Percentiles rank a stretch among this genome's conserved stretches.
Evolutionary conservation across 345 rosid genomes (phyloP).

Genomic region (Euphorbia pulcherrima): DNA sequence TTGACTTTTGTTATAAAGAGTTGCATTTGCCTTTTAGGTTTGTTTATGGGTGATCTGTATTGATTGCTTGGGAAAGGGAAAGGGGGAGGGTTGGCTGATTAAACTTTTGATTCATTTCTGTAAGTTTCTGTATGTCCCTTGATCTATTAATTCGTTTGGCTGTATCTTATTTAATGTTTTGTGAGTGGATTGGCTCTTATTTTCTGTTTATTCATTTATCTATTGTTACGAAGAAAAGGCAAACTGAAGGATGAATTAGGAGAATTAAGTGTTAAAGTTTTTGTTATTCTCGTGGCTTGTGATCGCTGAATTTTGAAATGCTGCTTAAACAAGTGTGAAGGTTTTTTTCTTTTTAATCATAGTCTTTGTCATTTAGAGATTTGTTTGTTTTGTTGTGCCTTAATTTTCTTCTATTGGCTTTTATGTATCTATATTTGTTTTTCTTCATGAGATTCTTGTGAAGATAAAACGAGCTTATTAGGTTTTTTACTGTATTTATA

Average conservation of each 20-base stretch:
- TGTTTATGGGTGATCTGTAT: neutral
- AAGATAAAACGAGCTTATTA: neutral
- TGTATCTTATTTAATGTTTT: neutral
- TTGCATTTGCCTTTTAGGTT: neutral
- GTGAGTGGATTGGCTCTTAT: neutral
- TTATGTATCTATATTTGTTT: neutral
- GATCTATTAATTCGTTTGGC: neutral
- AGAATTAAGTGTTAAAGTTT: neutral
- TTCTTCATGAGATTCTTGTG: neutral
- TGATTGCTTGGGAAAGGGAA: neutral
- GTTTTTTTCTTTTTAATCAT: neutral
- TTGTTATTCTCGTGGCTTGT: neutral
- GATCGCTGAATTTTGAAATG: neutral
- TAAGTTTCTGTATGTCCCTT: neutral
- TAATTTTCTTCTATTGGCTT: neutral
- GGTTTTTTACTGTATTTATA: neutral
- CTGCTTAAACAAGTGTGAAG: neutral
- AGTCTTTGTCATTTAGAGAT: neutral
- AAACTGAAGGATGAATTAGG: neutral
- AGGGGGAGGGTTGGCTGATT: neutral
- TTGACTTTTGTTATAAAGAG: slow-evolving; percentile 5
- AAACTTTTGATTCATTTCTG: neutral
- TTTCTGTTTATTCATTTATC: slow-evolving; percentile 1
- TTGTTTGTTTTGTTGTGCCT: neutral
- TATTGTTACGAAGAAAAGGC: neutral